These are phyloP conservation scores for Drechslerella coelobrocha DNA, from an alignment of 2,329 filamentous ascomycete species.

Conservation along the genomic window DNA sequence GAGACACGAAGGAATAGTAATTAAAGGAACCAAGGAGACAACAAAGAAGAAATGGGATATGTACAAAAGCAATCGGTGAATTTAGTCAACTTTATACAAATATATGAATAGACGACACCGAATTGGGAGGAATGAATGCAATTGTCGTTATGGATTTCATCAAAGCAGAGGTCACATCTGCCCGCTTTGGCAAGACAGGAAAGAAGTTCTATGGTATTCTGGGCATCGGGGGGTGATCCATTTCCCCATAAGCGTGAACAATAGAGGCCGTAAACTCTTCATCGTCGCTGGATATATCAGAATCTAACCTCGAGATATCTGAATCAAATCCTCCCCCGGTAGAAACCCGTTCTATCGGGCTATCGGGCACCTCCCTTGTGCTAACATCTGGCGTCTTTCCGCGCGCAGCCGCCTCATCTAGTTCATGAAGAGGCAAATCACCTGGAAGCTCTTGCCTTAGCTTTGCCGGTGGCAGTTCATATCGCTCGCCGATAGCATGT, in stretches of 20 bases:
- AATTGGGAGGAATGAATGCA: too few relatives aligned
- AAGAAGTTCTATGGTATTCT: not conserved
- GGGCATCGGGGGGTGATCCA: constrained; percentile 9
- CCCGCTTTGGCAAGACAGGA: not conserved
- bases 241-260: constrained; percentile 32
- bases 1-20: too few relatives aligned
- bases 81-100: too few relatives aligned
- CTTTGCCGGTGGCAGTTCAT: constrained; percentile 40
- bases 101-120: too few relatives aligned
- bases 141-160: too few relatives aligned
- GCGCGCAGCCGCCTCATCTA: constrained; percentile 15
- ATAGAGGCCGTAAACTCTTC: constrained; percentile 40
- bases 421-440: constrained; percentile 36
- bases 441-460: constrained; percentile 34
- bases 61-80: too few relatives aligned
- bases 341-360: constrained; percentile 44
- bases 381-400: constrained; percentile 23
- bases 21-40: too few relatives aligned
- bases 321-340: constrained; percentile 42
- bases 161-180: not conserved
- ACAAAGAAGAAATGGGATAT: too few relatives aligned
- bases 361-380: constrained; percentile 31
- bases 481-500: constrained; percentile 26
- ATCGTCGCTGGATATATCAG: constrained; percentile 35
- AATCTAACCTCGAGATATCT: constrained; percentile 43